phyloP scores from a whole-genome alignment of 192 early-diverging fungal species.

The Lobosporangium transversale region DNA sequence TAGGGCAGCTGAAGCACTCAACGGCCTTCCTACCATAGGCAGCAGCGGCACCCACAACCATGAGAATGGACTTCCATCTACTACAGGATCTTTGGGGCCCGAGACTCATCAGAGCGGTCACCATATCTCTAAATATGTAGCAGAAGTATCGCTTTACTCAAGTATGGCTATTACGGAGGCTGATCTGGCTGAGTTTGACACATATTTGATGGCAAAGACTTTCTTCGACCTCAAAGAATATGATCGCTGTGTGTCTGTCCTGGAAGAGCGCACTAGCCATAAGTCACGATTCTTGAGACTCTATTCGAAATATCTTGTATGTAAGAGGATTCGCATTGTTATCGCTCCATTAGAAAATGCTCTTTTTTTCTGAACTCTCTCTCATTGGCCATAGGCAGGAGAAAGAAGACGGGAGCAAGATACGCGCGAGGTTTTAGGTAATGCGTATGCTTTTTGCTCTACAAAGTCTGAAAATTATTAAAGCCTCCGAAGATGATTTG shows the following conservation, averaged over 20 bases:
- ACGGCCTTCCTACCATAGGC: slow-evolving; percentile 36
- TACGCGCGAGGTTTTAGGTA: slow-evolving; percentile 65
- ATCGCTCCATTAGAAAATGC: too few relatives aligned
- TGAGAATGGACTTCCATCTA: too few relatives aligned
- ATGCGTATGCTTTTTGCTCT: too few relatives aligned
- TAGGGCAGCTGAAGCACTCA: slow-evolving; percentile 65
- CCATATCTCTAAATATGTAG: slow-evolving; percentile 1
- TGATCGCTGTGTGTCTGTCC: slow-evolving; percentile 65
- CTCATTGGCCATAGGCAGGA: slow-evolving; percentile 63
- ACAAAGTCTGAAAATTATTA: too few relatives aligned
- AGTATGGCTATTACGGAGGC: slow-evolving; percentile 4
- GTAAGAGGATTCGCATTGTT: slow-evolving; percentile 10
- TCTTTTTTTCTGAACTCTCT: too few relatives aligned
- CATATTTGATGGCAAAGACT: slow-evolving; percentile 71
- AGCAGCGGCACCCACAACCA: background rate
- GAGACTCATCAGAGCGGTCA: too few relatives aligned
- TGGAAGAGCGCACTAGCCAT: slow-evolving; percentile 60
- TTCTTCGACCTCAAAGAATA: slow-evolving; percentile 80
- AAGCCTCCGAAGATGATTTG: too few relatives aligned
- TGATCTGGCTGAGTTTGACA: slow-evolving; percentile 55
- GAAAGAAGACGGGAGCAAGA: slow-evolving; percentile 70
- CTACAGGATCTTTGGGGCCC: too few relatives aligned
- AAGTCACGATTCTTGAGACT: slow-evolving; percentile 78
- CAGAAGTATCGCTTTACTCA: slow-evolving; percentile 6
- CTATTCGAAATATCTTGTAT: slow-evolving; percentile 81